phyloP scores from a whole-genome alignment of 768 basidiomycete species.

The Leccinum uliginosum region DNA sequence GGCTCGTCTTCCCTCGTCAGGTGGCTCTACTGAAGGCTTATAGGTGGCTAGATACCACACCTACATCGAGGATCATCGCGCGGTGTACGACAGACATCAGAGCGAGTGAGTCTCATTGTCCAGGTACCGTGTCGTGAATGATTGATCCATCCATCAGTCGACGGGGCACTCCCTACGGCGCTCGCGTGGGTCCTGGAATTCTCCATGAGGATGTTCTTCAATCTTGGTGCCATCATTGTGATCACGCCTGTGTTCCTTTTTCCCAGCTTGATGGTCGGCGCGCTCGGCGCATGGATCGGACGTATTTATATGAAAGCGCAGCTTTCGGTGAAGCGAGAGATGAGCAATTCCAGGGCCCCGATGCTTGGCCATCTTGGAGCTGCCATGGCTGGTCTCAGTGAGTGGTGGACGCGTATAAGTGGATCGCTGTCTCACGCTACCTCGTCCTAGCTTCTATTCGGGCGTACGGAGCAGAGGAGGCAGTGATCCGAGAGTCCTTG shows the following conservation, averaged over 20 bases:
- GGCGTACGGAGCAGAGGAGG: constrained; percentile 44
- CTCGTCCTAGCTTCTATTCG: constrained; percentile 1
- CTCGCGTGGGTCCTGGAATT: not conserved
- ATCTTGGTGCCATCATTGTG: not conserved
- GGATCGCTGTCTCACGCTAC: not conserved
- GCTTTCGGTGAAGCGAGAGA: constrained; percentile 2
- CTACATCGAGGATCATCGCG: not conserved
- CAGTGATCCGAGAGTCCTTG: constrained; percentile 39
- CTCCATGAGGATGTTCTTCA: not conserved
- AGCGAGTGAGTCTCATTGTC: not conserved
- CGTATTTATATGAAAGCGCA: constrained; percentile 1
- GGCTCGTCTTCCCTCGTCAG: not conserved
- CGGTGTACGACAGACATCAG: constrained; percentile 1
- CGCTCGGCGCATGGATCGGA: not conserved
- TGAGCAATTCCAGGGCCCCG: not conserved
- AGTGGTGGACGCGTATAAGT: not conserved
- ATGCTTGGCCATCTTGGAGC: constrained; percentile 2
- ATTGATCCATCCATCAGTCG: not conserved
- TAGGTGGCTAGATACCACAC: constrained; percentile 1
- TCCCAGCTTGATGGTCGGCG: not conserved
- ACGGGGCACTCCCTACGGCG: not conserved
- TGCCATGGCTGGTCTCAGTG: constrained; percentile 1
- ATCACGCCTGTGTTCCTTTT: constrained; percentile 1
- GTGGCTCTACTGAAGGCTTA: not conserved
- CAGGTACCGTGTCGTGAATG: not conserved